phyloP scores from a whole-genome alignment of 257 asterid genomes.

The Solanum etuberosum region DNA sequence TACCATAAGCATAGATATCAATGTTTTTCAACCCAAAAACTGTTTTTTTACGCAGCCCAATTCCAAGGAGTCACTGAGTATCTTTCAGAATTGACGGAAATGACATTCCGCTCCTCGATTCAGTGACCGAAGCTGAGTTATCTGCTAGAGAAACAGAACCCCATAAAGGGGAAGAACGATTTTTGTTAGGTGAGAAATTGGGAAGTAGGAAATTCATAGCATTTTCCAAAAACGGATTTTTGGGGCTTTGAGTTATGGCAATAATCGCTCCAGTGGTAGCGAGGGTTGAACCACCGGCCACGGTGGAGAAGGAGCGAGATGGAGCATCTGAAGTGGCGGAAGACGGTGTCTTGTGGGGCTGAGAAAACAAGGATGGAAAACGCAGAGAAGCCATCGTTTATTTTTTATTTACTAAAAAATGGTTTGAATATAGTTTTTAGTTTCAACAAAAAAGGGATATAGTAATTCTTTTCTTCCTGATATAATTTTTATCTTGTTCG shows the following conservation, averaged over 20 bases:
- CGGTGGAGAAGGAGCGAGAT: conserved; percentile 17
- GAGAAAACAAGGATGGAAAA: conserved; percentile 88
- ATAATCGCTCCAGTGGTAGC: conserved; percentile 23
- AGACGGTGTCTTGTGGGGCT: conserved; percentile 43
- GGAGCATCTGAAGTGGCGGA: conserved; percentile 22
- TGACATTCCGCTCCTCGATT: conserved; percentile 59
- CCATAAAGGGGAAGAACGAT: conserved; percentile 33
- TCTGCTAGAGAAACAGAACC: conserved; percentile 53
- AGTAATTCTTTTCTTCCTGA: background rate
- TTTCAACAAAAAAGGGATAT: background rate
- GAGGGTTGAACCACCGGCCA: conserved; percentile 8
- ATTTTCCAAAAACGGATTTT: conserved; percentile 21
- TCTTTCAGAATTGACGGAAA: conserved; percentile 63
- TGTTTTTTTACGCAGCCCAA: conserved; percentile 62
- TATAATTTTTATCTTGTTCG: background rate
- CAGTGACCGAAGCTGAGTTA: conserved; percentile 39
- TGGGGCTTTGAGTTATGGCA: conserved; percentile 27
- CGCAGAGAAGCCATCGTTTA: conserved; percentile 48
- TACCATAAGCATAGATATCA: conserved; percentile 89
- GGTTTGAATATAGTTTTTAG: background rate
- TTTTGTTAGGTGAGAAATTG: conserved; percentile 10
- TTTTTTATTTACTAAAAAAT: background rate
- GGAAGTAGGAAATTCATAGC: conserved; percentile 35
- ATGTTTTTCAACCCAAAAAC: conserved; percentile 77
- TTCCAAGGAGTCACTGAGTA: conserved; percentile 74